Conservation (phyloP, 208 protist genomes). For the Leishmania mexicana region DNA sequence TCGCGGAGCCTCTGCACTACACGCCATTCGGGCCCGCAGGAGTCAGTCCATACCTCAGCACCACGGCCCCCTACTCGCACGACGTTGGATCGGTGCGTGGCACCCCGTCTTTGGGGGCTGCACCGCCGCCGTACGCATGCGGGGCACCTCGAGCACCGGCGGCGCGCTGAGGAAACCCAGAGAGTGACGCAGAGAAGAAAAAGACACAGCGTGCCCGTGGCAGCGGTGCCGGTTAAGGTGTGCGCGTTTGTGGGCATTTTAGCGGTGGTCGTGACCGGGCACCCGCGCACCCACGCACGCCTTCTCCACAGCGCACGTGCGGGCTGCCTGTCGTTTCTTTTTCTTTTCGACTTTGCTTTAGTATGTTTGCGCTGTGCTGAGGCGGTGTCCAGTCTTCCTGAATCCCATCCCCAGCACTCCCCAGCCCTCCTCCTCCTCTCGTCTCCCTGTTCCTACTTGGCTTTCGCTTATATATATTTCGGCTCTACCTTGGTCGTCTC, state of each 20-base stretch:
- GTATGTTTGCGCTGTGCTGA: background rate
- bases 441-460: background rate
- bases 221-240: background rate
- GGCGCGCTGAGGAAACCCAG: background rate
- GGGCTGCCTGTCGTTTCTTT: background rate
- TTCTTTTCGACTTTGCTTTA: background rate
- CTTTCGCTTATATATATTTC: background rate
- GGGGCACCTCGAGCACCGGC: background rate
- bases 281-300: background rate
- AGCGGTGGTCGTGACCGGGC: background rate
- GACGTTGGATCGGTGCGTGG: conserved; percentile 35
- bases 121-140: conserved; percentile 44
- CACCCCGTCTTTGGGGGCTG: conserved; percentile 33
- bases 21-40: conserved; percentile 16
- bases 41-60: conserved; percentile 31
- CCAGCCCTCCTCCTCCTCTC: background rate
- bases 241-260: background rate
- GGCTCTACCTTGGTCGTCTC: background rate
- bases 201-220: no score
- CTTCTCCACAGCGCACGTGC: background rate
- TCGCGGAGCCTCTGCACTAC: conserved; percentile 41
- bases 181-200: background rate
- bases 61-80: conserved; percentile 25
- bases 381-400: background rate
- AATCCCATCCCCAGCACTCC: background rate